phyloP scores from a whole-genome alignment of 352 stramenopile species.

The Phytophthora niederhauseri region DNA sequence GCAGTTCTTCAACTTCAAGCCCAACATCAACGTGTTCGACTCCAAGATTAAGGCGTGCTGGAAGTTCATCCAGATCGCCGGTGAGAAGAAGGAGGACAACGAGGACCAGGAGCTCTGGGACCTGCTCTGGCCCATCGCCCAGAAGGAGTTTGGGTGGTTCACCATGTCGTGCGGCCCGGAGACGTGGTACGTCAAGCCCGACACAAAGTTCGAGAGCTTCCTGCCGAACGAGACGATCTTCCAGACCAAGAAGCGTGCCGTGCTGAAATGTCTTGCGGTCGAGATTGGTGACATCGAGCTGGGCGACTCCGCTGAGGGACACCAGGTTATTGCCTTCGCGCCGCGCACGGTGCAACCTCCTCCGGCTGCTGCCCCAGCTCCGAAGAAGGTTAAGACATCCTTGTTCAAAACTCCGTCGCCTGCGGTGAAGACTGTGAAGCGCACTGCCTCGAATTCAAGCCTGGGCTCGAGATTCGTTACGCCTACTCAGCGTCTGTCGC shows the following conservation, averaged over 20 bases:
- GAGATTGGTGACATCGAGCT: conserved; percentile 62
- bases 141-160: conserved; percentile 72
- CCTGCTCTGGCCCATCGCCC: conserved; percentile 63
- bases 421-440: conserved; percentile 41
- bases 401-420: conserved; percentile 53
- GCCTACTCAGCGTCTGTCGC: conserved; percentile 31
- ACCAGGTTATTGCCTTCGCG: conserved; percentile 63
- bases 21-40: conserved; percentile 87
- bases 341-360: conserved; percentile 25
- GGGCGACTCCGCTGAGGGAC: conserved; percentile 70
- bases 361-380: conserved; percentile 4
- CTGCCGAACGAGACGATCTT: conserved; percentile 83
- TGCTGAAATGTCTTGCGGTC: conserved; percentile 64
- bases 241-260: conserved; percentile 75
- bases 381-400: conserved; percentile 37
- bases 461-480: conserved; percentile 30
- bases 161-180: conserved; percentile 73
- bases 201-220: conserved; percentile 74
- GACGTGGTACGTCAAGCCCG: conserved; percentile 78
- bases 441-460: conserved; percentile 20
- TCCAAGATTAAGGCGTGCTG: conserved; percentile 78
- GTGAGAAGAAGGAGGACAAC: conserved; percentile 34
- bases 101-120: conserved; percentile 58
- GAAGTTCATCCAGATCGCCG: conserved; percentile 67
- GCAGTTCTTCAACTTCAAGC: conserved; percentile 84